Conservation (phyloP, 2,329 filamentous ascomycete species). For the Sporothrix curviconia region DNA sequence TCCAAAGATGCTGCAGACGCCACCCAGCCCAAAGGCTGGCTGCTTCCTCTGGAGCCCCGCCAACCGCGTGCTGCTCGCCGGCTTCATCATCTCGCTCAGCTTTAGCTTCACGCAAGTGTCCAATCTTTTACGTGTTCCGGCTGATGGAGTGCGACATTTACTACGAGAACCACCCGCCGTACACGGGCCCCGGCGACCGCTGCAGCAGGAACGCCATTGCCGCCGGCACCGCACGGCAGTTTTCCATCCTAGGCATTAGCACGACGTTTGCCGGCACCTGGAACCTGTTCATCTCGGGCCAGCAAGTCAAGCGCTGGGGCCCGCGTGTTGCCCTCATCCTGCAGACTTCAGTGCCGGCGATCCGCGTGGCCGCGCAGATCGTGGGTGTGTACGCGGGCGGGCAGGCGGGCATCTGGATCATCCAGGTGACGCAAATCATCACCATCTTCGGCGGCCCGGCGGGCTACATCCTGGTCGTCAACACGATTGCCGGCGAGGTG, state of each 20-base stretch:
- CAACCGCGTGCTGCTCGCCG: constrained; percentile 48
- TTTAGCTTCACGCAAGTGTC: constrained; percentile 45
- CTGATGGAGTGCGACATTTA: constrained; percentile 67
- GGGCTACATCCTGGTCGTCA: constrained; percentile 57
- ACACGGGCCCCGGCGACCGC: constrained; percentile 40
- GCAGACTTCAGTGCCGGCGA: constrained; percentile 58
- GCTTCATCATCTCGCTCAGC: constrained; percentile 51
- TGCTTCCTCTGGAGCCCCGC: constrained; percentile 17
- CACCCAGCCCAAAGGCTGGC: not conserved
- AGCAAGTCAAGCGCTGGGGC: constrained; percentile 59
- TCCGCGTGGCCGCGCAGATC: constrained; percentile 58
- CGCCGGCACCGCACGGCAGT: constrained; percentile 55
- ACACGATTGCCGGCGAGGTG: constrained; percentile 61
- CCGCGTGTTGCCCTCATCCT: constrained; percentile 55
- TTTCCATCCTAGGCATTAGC: constrained; percentile 58
- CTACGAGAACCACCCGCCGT: constrained; percentile 52
- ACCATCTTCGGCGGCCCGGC: constrained; percentile 62
- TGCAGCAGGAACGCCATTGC: constrained; percentile 58
- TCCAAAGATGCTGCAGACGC: not conserved
- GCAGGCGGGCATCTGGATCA: constrained; percentile 57
- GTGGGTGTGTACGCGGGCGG: constrained; percentile 57
- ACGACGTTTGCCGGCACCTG: constrained; percentile 60
- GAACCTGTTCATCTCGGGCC: constrained; percentile 62
- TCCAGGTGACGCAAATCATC: constrained; percentile 61
- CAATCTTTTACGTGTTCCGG: constrained; percentile 58